phyloP scores from a whole-genome alignment of 148 eudicot genomes.

The Nepenthes gracilis region DNA sequence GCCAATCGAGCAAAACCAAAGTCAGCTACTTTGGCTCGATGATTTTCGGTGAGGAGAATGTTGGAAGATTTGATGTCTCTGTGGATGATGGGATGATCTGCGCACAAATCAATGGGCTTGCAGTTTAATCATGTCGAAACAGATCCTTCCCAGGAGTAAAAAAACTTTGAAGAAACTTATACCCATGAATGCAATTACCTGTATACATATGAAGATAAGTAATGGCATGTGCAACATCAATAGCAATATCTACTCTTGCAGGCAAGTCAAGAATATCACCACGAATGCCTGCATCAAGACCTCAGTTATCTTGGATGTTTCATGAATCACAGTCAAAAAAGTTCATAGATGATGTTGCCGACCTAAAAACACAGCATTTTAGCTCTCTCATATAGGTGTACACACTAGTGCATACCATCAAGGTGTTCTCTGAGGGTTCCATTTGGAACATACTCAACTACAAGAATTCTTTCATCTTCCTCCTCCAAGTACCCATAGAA shows the following conservation, averaged over 20 bases:
- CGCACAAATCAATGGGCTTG: constrained; percentile 6
- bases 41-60: constrained; percentile 63
- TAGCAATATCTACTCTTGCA: constrained; percentile 69
- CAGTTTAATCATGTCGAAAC: not conserved
- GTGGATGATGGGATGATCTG: constrained; percentile 90
- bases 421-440: constrained; percentile 88
- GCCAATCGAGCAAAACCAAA: constrained; percentile 84
- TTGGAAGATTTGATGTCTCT: constrained; percentile 91
- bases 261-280: constrained; percentile 50
- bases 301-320: not conserved
- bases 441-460: constrained; percentile 82
- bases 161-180: not conserved
- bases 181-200: constrained; percentile 20
- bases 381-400: no score
- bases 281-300: constrained; percentile 30
- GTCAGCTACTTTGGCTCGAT: constrained; percentile 82
- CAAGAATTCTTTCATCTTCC: constrained; percentile 58
- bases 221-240: constrained; percentile 86
- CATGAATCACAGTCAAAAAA: no score
- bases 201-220: constrained; percentile 87
- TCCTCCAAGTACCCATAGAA: constrained; percentile 62
- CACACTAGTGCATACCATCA: constrained; percentile 39
- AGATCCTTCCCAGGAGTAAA: not conserved
- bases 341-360: no score
- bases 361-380: no score